Percentiles rank a stretch among this genome's conserved stretches.
phyloP scores from a whole-genome alignment of 768 basidiomycete genomes.

The Paxillus ammoniavirescens region DNA sequence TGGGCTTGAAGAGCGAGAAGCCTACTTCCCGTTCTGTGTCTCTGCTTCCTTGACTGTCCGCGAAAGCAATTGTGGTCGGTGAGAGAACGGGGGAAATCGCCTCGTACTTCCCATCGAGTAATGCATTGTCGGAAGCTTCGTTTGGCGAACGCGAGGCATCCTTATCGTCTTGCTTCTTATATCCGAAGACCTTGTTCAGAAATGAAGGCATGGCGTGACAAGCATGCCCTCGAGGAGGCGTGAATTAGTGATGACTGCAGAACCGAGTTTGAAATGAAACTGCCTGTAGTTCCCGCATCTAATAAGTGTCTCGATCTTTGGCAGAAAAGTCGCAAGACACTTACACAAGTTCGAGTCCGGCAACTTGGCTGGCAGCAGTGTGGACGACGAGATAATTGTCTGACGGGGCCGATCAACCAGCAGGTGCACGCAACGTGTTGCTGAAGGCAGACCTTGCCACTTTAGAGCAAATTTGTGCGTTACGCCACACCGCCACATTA shows the following conservation, averaged over 20 bases:
- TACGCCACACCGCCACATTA: no score
- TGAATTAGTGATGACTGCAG: slow-evolving; percentile 8
- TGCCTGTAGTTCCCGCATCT: not conserved
- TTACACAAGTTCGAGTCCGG: not conserved
- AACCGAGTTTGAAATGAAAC: slow-evolving; percentile 3
- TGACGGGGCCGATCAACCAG: not conserved
- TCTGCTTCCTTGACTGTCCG: slow-evolving; percentile 23
- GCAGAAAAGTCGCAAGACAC: not conserved
- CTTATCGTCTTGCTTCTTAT: slow-evolving; percentile 64
- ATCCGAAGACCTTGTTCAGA: slow-evolving; percentile 74
- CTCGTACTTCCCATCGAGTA: slow-evolving; percentile 77
- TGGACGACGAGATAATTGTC: not conserved
- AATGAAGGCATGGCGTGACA: slow-evolving; percentile 54
- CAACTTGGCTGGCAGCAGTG: not conserved
- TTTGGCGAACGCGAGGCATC: slow-evolving; percentile 31
- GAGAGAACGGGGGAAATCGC: slow-evolving; percentile 52
- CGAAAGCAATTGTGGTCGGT: slow-evolving; percentile 28
- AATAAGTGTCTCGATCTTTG: not conserved
- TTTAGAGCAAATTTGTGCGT: no score
- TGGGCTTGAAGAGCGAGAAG: slow-evolving; percentile 52
- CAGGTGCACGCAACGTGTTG: not conserved
- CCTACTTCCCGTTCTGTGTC: slow-evolving; percentile 41
- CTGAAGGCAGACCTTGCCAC: no score
- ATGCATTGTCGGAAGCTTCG: slow-evolving; percentile 38
- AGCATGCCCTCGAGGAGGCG: slow-evolving; percentile 15